Conservation (phyloP, 257 asterid species). For the Handroanthus guayacan region DNA sequence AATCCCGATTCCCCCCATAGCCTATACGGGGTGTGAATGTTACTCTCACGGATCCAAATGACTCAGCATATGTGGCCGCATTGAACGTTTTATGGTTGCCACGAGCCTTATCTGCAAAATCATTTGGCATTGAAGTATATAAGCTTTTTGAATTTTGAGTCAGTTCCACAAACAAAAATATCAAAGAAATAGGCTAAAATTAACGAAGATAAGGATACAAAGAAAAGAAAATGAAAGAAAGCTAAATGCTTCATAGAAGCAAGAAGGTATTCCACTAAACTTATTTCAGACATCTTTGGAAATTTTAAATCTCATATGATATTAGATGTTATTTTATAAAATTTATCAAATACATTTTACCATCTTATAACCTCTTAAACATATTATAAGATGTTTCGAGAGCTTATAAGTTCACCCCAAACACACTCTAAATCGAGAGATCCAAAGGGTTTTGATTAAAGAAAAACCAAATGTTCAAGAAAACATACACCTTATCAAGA, state of each 20-base stretch:
- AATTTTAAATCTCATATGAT: too few species aligned
- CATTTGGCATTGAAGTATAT: neutral
- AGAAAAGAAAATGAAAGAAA: neutral
- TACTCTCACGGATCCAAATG: conserved; percentile 64
- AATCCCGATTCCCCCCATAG: conserved; percentile 41
- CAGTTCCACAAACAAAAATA: neutral
- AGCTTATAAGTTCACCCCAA: too few species aligned
- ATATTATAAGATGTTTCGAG: too few species aligned
- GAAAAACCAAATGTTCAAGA: neutral
- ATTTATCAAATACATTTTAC: too few species aligned
- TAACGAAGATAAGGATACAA: conserved; percentile 13
- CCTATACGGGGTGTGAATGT: conserved; percentile 56
- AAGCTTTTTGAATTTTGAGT: neutral
- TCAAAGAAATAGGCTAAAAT: neutral
- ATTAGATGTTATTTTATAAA: too few species aligned
- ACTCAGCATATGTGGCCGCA: conserved; percentile 63
- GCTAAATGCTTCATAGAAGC: conserved; percentile 10
- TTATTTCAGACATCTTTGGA: too few species aligned
- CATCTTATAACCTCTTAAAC: too few species aligned
- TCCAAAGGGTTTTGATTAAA: neutral
- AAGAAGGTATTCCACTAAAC: neutral
- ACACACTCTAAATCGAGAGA: neutral
- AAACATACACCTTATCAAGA: neutral
- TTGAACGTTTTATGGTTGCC: conserved; percentile 67
- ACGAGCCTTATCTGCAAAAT: conserved; percentile 44